phyloP scores from a whole-genome alignment of 1,284 basidiomycete genomes.

The Malassezia equina region DNA sequence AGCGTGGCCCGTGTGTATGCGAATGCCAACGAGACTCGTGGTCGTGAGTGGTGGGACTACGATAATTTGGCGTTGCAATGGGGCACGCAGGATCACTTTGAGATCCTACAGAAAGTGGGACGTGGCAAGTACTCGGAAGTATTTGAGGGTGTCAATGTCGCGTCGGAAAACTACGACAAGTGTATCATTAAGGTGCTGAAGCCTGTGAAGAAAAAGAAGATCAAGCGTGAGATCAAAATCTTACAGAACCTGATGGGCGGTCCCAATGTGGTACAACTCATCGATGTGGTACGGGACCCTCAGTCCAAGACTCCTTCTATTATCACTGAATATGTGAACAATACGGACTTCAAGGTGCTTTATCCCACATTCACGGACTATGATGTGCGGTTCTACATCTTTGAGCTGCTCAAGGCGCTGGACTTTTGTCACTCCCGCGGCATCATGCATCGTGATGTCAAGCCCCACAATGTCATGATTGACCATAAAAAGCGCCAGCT shows the following conservation, averaged over 20 bases:
- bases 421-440: constrained; percentile 97
- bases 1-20: constrained; percentile 54
- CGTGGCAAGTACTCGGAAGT: constrained; percentile 70
- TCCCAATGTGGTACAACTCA: constrained; percentile 70
- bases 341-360: constrained; percentile 93
- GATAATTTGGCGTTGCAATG: constrained; percentile 20
- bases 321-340: constrained; percentile 96
- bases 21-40: constrained; percentile 56
- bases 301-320: constrained; percentile 93
- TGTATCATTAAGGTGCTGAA: constrained; percentile 98
- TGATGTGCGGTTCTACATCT: constrained; percentile 93
- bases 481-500: constrained; percentile 92
- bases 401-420: constrained; percentile 89
- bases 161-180: constrained; percentile 57
- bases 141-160: constrained; percentile 90
- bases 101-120: constrained; percentile 93
- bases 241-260: constrained; percentile 92
- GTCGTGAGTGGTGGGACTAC: constrained; percentile 57
- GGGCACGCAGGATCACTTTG: constrained; percentile 79
- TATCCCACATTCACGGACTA: constrained; percentile 90
- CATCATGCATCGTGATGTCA: constrained; percentile 98
- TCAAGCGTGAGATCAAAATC: constrained; percentile 98
- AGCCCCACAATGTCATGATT: constrained; percentile 99
- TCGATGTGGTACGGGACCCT: constrained; percentile 86
- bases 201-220: constrained; percentile 99